These are phyloP conservation scores for Claviceps purpurea DNA, from an alignment of 2,329 filamentous ascomycete genomes.

Conservation along the genomic window DNA sequence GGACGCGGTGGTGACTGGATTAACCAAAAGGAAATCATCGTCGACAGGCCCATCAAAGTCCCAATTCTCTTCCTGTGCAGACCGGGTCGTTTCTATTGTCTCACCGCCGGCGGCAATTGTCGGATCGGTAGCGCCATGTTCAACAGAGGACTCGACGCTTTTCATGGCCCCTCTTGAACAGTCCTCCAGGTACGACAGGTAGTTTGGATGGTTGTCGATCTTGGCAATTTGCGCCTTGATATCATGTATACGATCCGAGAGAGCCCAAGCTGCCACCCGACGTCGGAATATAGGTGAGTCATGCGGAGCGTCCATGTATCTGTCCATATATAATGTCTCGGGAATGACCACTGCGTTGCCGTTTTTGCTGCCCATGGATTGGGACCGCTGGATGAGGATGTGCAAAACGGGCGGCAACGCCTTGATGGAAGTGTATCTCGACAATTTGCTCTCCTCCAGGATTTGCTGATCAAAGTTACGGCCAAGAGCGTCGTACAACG, in stretches of 20 bases:
- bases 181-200: conserved; percentile 16
- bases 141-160: background rate
- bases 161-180: conserved; percentile 13
- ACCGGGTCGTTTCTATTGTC: background rate
- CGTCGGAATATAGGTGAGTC: conserved; percentile 48
- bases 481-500: conserved; percentile 75
- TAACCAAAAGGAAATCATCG: conserved; percentile 21
- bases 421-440: conserved; percentile 57
- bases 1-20: conserved; percentile 6
- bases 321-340: conserved; percentile 72
- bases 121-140: background rate
- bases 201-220: conserved; percentile 13
- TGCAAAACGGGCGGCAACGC: conserved; percentile 76
- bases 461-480: conserved; percentile 71
- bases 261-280: conserved; percentile 60
- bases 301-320: conserved; percentile 61
- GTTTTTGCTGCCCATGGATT: conserved; percentile 62
- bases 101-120: background rate
- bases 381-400: conserved; percentile 74
- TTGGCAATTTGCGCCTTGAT: conserved; percentile 30
- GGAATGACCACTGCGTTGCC: conserved; percentile 66
- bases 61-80: conserved; percentile 17
- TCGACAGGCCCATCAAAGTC: conserved; percentile 26
- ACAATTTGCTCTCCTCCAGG: conserved; percentile 50
- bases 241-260: conserved; percentile 49